Percentiles rank a stretch among this genome's conserved stretches.
These are phyloP conservation scores for Paramecium octaurelia DNA, from an alignment of 73 alveolate species.

Conservation along the genomic window DNA sequence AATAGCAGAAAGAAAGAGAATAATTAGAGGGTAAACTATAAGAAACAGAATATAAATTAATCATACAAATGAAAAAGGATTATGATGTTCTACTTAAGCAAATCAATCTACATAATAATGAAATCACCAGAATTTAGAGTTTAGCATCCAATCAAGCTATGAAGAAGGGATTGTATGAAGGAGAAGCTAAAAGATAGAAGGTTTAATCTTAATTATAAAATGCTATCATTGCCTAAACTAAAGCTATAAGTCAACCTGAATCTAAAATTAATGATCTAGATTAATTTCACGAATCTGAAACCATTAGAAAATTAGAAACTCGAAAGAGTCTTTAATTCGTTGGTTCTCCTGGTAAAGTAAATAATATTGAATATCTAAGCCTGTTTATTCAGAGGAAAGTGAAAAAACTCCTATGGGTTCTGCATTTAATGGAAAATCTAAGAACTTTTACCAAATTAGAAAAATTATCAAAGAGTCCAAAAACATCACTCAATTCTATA, in stretches of 20 bases:
- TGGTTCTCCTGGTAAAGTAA: conserved; percentile 67
- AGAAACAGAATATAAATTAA: conserved; percentile 87
- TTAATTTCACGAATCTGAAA: conserved; percentile 60
- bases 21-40: conserved; percentile 84
- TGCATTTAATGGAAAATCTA: conserved; percentile 16
- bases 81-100: conserved; percentile 79
- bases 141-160: conserved; percentile 67
- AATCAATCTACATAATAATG: conserved; percentile 90
- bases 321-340: conserved; percentile 48
- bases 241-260: conserved; percentile 56
- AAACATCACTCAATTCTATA: conserved; percentile 52
- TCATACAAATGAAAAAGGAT: conserved; percentile 86
- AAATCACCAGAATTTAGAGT: conserved; percentile 89
- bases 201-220: conserved; percentile 68
- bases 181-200: conserved; percentile 73
- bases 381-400: not conserved
- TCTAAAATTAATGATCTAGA: conserved; percentile 55
- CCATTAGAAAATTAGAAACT: conserved; percentile 51
- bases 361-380: not conserved
- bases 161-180: conserved; percentile 71
- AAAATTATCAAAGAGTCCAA: conserved; percentile 17
- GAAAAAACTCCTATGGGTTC: conserved; percentile 1
- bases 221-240: conserved; percentile 64
- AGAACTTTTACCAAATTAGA: conserved; percentile 17
- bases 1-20: conserved; percentile 81